A percentile compares a stretch with the other conserved stretches of the same genome.
Conservation (phyloP, 2,329 filamentous ascomycete genomes). For the Fonsecaea monophora region DNA sequence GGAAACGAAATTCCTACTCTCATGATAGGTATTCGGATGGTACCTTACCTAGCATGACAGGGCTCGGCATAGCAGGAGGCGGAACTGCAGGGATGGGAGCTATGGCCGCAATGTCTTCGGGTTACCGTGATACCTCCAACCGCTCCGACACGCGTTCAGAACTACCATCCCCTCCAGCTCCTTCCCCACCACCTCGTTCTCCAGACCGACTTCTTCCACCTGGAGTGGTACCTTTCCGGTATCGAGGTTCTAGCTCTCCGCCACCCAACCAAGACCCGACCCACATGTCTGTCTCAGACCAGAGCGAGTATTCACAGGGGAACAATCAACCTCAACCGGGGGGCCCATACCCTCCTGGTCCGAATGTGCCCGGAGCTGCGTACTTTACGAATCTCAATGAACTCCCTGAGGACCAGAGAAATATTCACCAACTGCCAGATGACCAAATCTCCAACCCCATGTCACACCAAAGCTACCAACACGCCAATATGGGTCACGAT, state of each 20-base stretch:
- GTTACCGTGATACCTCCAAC: slow-evolving; percentile 29
- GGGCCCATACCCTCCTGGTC: slow-evolving; percentile 1
- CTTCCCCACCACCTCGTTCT: slow-evolving; percentile 32
- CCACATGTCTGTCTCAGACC: slow-evolving; percentile 33
- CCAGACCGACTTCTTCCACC: slow-evolving; percentile 32
- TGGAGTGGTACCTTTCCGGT: slow-evolving; percentile 20
- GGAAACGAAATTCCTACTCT: slow-evolving; percentile 33
- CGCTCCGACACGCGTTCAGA: slow-evolving; percentile 37
- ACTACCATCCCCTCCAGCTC: slow-evolving; percentile 32
- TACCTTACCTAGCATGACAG: slow-evolving; percentile 30
- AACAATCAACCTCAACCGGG: slow-evolving; percentile 17
- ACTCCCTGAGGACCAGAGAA: slow-evolving; percentile 25
- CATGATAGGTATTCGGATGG: slow-evolving; percentile 33
- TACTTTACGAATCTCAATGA: slow-evolving; percentile 26
- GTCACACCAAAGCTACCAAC: slow-evolving; percentile 21
- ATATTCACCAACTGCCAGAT: slow-evolving; percentile 2
- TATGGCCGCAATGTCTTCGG: slow-evolving; percentile 27
- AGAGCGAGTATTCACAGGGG: slow-evolving; percentile 34
- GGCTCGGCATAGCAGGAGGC: slow-evolving; percentile 25
- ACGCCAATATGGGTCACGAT: slow-evolving; percentile 21
- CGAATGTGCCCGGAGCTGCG: slow-evolving; percentile 10
- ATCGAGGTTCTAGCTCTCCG: slow-evolving; percentile 24
- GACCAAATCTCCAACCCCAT: slow-evolving; percentile 16
- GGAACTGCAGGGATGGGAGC: slow-evolving; percentile 27
- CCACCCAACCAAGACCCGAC: slow-evolving; percentile 24